A percentile compares a stretch with the other conserved stretches of the same genome.
phyloP scores from a whole-genome alignment of 2,329 filamentous ascomycete species.

The Chaetothyriales sp. region DNA sequence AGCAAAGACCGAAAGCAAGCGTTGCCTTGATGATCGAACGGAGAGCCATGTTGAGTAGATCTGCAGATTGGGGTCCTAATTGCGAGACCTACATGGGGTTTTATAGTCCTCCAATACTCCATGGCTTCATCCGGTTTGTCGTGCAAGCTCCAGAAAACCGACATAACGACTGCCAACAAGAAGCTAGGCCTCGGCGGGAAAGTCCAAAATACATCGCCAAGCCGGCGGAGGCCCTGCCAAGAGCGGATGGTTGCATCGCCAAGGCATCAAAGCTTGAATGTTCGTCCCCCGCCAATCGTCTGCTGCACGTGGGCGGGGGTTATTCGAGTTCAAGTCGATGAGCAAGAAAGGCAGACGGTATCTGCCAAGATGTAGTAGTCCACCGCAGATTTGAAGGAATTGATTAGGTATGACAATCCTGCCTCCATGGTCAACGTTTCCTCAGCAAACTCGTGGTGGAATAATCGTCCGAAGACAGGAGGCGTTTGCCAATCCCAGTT shows the following conservation, averaged over 20 bases:
- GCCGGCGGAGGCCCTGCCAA: background rate
- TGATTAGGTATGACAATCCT: too few species aligned
- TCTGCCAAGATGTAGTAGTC: too few species aligned
- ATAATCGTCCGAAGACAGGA: too few species aligned
- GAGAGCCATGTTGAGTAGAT: slow-evolving; percentile 9
- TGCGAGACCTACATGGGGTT: background rate
- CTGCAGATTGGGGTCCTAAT: slow-evolving; percentile 28
- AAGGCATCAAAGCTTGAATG: background rate
- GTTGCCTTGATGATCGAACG: slow-evolving; percentile 3
- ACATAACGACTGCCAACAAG: background rate
- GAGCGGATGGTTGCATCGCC: background rate
- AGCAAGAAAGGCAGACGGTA: background rate
- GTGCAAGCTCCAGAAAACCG: background rate
- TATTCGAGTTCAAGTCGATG: background rate
- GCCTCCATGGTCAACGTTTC: background rate
- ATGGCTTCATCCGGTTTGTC: too few species aligned
- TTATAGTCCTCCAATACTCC: background rate
- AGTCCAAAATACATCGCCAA: background rate
- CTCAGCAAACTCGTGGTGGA: too few species aligned
- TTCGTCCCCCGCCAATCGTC: background rate
- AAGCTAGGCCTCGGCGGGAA: background rate
- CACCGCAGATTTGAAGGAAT: background rate
- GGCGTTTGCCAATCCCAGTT: too few species aligned
- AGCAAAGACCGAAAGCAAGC: slow-evolving; percentile 9
- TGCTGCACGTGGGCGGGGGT: background rate